A percentile compares a stretch with the other conserved stretches of the same genome.
Evolutionary conservation across 2,329 filamentous ascomycete genomes (phyloP).

Genomic region (Aspergillus sp.): DNA sequence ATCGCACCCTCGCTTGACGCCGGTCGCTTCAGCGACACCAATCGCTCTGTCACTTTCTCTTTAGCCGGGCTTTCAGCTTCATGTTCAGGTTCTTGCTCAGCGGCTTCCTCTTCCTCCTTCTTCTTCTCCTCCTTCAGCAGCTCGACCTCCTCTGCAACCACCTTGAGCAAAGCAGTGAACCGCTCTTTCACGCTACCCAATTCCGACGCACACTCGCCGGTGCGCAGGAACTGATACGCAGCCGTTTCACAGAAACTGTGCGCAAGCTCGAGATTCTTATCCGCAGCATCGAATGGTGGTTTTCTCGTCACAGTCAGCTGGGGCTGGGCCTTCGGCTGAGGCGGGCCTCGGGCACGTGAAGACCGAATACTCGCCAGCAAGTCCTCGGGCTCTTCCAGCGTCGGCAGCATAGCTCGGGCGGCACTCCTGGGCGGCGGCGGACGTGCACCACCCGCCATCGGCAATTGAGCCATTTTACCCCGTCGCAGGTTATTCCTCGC

Average conservation of each 20-base stretch:
- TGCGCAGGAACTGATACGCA: slow-evolving; percentile 84
- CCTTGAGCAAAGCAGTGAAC: slow-evolving; percentile 62
- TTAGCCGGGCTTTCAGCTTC: neutral
- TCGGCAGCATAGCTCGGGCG: neutral
- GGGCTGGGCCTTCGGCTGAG: slow-evolving; percentile 42
- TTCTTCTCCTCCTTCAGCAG: slow-evolving; percentile 55
- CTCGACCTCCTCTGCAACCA: slow-evolving; percentile 61
- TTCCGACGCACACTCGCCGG: slow-evolving; percentile 79
- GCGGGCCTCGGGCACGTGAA: slow-evolving; percentile 20
- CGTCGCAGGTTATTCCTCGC: slow-evolving; percentile 83
- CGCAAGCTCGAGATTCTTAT: slow-evolving; percentile 75
- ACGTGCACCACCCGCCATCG: slow-evolving; percentile 20
- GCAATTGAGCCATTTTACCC: slow-evolving; percentile 62
- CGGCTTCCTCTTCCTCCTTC: slow-evolving; percentile 21
- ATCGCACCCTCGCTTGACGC: slow-evolving; percentile 12
- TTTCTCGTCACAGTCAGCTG: slow-evolving; percentile 49
- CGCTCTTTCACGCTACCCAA: slow-evolving; percentile 67
- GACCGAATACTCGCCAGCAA: slow-evolving; percentile 27
- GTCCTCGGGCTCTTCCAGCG: slow-evolving; percentile 1
- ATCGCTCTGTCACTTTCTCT: neutral
- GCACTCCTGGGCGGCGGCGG: slow-evolving; percentile 15
- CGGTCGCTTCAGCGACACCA: slow-evolving; percentile 1
- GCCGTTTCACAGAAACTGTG: slow-evolving; percentile 82
- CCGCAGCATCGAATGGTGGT: slow-evolving; percentile 68
- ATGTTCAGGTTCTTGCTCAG: slow-evolving; percentile 17